Evolutionary conservation across 31 red algal genomes (phyloP), one percentile per base, ranked within the genome.

Genomic region (Asparagopsis taxiformis): DNA sequence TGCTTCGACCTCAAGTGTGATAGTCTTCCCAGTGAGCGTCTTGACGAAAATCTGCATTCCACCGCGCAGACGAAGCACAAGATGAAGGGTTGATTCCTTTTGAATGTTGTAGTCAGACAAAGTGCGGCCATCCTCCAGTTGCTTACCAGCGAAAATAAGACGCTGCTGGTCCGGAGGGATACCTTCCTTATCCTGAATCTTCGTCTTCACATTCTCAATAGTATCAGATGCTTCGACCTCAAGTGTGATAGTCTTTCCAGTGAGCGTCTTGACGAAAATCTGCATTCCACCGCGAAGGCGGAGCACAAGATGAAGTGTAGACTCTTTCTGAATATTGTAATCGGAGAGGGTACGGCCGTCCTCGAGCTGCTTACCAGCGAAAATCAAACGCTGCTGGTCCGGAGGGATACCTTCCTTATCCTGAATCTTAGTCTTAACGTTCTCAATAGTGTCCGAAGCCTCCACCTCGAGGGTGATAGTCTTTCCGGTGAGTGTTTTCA

Each of bases 121-220:
- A 29, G 91, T 99, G 50, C 96, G 91, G 28, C 91, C 96, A 51
- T 99, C 91, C 69, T 99, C 96, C 11, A 99, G 72, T 70, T 94
- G 91, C 80, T 99, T 99, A 29, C 97, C 91, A 38, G 87, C 97
- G 67, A 99, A 99, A 56, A 99, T 99, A 21, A 99, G 76, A 31
- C 97, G 88, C 80, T 99, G 91, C 87, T 99, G 97, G 76, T 99
- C 97, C 28, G 97, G 91, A 25, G 97, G 97, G 56, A 99, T 99
- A 55, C 97, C 97, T 59, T 99, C 97, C 87, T 99, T 99, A 61
- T 99, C 91, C 72, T 99, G 97, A 79, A 99, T 99, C 83, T 99
- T 94, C 11, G 82, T 85, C 82, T 99, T 99, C 63, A 99, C 91
- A 79, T 99, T 94, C 36, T 93, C 91, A 53, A 95, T 95, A 17